A percentile compares a stretch with the other conserved stretches of the same genome.
These are phyloP conservation scores for Penicillium maclennaniae DNA, from an alignment of 495 filamentous ascomycete species.

Conservation along the genomic window DNA sequence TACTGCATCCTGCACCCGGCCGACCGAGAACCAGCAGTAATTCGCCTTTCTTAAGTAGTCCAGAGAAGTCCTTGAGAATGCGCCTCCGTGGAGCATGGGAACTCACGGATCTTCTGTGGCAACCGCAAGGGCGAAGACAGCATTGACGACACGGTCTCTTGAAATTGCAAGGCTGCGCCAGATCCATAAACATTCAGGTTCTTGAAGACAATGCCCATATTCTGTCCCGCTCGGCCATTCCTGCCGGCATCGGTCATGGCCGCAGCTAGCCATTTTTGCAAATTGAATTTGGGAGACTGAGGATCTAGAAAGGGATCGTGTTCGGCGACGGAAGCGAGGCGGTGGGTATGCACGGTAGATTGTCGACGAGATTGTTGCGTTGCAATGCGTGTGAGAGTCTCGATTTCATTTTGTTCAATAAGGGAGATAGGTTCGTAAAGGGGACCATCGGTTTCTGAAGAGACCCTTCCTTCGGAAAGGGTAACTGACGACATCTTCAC, in stretches of 20 bases:
- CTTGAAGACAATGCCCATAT: slow-evolving; percentile 43
- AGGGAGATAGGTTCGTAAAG: slow-evolving; percentile 9
- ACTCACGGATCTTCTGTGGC: slow-evolving; percentile 13
- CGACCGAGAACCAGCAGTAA: slow-evolving; percentile 37
- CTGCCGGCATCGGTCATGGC: slow-evolving; percentile 22
- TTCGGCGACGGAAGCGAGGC: slow-evolving; percentile 9
- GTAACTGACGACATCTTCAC: slow-evolving; percentile 5
- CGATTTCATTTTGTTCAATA: slow-evolving; percentile 20
- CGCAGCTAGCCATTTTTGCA: slow-evolving; percentile 29
- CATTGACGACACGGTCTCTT: slow-evolving; percentile 44
- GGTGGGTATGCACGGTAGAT: slow-evolving; percentile 8
- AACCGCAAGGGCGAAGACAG: slow-evolving; percentile 42
- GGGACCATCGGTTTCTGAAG: neutral
- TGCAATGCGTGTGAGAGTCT: slow-evolving; percentile 23
- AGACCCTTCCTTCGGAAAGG: neutral
- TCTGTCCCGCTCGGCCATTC: slow-evolving; percentile 18
- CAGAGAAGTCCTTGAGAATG: slow-evolving; percentile 38
- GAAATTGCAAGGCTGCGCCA: slow-evolving; percentile 48
- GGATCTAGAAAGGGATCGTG: slow-evolving; percentile 27
- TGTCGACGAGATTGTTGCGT: slow-evolving; percentile 17
- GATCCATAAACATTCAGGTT: slow-evolving; percentile 49
- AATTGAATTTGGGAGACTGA: slow-evolving; percentile 23
- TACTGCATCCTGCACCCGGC: slow-evolving; percentile 39
- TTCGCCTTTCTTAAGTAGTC: slow-evolving; percentile 33
- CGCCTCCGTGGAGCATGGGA: slow-evolving; percentile 22